Conservation (phyloP, 371 early-diverging fungal species). For the Circinella minor region DNA sequence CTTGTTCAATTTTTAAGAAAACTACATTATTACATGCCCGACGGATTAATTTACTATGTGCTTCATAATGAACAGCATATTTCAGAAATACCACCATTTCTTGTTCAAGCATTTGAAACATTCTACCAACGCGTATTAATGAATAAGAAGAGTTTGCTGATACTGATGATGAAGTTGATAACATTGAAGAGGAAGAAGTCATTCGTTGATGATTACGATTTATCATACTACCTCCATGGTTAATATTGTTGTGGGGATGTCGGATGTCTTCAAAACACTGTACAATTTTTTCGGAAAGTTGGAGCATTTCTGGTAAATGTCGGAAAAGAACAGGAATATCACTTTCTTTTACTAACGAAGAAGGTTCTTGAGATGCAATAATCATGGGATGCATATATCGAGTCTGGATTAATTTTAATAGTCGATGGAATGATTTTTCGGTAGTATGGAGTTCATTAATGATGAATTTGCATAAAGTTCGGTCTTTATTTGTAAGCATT, state of each 20-base stretch:
- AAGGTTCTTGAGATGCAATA: slow-evolving; percentile 29
- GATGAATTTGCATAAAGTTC: slow-evolving; percentile 28
- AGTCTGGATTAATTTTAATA: slow-evolving; percentile 36
- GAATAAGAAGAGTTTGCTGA: background rate
- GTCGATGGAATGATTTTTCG: slow-evolving; percentile 35
- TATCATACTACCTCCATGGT: background rate
- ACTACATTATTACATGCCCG: slow-evolving; percentile 45
- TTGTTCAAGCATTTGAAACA: slow-evolving; percentile 33
- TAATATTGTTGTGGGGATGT: background rate
- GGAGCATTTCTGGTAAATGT: slow-evolving; percentile 41
- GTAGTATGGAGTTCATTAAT: slow-evolving; percentile 29
- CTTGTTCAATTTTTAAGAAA: slow-evolving; percentile 51
- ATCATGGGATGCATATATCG: slow-evolving; percentile 48
- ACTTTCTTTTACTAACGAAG: slow-evolving; percentile 34
- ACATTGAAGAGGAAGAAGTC: too few species aligned
- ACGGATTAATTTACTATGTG: slow-evolving; percentile 40
- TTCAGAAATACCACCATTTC: slow-evolving; percentile 43
- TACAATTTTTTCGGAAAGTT: slow-evolving; percentile 34
- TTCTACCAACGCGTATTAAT: slow-evolving; percentile 22
- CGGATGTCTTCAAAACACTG: slow-evolving; percentile 17
- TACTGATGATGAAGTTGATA: too few species aligned
- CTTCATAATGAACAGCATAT: slow-evolving; percentile 50
- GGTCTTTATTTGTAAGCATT: slow-evolving; percentile 14
- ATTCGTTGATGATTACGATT: too few species aligned
- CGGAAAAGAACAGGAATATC: slow-evolving; percentile 44